A percentile compares a stretch with the other conserved stretches of the same genome.
phyloP scores from a whole-genome alignment of 1,139 yeast genomes.

The Arxiozyma heterogenica region DNA sequence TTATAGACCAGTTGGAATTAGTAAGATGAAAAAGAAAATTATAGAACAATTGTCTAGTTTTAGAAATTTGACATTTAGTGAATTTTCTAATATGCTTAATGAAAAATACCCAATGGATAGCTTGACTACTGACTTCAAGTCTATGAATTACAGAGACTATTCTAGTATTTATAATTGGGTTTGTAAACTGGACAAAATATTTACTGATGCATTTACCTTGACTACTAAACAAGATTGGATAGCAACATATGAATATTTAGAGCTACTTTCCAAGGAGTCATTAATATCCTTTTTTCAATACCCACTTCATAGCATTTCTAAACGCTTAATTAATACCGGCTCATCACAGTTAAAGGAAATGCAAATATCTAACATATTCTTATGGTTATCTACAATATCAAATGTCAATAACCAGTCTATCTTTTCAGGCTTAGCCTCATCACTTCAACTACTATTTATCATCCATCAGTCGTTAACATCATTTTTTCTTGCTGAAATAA shows the following conservation, averaged over 20 bases:
- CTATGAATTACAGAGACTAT: conserved; percentile 38
- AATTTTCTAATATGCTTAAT: conserved; percentile 12
- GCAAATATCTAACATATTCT: conserved; percentile 58
- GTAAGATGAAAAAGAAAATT: conserved; percentile 16
- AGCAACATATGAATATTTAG: conserved; percentile 62
- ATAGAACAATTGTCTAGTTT: conserved; percentile 15
- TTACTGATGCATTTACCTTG: conserved; percentile 50
- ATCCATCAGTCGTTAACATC: conserved; percentile 60
- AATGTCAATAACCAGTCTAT: conserved; percentile 34
- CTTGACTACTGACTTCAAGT: conserved; percentile 25
- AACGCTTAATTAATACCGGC: conserved; percentile 16
- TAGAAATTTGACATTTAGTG: conserved; percentile 13
- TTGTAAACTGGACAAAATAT: conserved; percentile 53
- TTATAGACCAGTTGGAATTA: conserved; percentile 55
- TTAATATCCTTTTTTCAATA: conserved; percentile 53
- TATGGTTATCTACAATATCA: conserved; percentile 53
- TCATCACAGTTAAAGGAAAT: conserved; percentile 39
- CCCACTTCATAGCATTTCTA: conserved; percentile 16
- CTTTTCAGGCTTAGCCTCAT: conserved; percentile 56
- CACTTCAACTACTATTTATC: conserved; percentile 57
- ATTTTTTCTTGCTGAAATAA: conserved; percentile 56
- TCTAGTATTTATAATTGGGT: conserved; percentile 34
- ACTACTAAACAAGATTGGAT: conserved; percentile 74
- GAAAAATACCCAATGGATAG: conserved; percentile 15
- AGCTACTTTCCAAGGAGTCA: conserved; percentile 49